Percentiles rank a stretch among this genome's conserved stretches.
Conservation (phyloP, 2,329 filamentous ascomycete species). For the Nemania sp. region DNA sequence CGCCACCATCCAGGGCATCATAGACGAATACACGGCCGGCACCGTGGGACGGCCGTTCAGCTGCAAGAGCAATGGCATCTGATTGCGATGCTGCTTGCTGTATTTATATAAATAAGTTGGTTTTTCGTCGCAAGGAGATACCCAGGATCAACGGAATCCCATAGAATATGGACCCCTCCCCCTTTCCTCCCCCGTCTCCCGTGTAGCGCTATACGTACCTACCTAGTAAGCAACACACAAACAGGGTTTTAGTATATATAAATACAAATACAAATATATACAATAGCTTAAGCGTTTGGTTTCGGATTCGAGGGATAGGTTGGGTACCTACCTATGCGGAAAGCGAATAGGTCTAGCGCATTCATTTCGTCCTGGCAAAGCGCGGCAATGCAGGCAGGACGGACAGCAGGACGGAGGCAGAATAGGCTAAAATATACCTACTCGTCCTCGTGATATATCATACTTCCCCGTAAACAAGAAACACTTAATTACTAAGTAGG, state of each 20-base stretch:
- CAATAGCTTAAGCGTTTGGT: background rate
- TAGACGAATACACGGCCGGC: conserved; percentile 69
- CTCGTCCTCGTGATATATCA: background rate
- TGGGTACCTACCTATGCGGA: background rate
- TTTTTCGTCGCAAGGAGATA: conserved; percentile 32
- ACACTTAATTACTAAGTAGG: background rate
- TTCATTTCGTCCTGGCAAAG: conserved; percentile 30
- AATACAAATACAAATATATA: conserved; percentile 15
- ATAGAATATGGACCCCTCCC: background rate
- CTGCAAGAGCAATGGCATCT: conserved; percentile 71
- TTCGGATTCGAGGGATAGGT: background rate
- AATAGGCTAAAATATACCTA: background rate
- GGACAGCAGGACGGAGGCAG: background rate
- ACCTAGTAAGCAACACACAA: no score
- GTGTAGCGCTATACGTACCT: no score
- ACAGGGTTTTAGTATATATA: no score
- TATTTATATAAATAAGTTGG: conserved; percentile 7
- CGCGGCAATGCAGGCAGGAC: background rate
- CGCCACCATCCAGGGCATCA: conserved; percentile 72
- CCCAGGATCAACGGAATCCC: conserved; percentile 23
- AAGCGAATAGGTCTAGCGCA: background rate
- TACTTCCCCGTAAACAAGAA: background rate
- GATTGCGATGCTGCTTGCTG: conserved; percentile 14
- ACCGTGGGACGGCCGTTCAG: conserved; percentile 74
- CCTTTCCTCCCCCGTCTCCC: no score